Percentiles rank a stretch among this genome's conserved stretches.
phyloP scores from a whole-genome alignment of 2,329 filamentous ascomycete genomes.

The Epichloe baconii region DNA sequence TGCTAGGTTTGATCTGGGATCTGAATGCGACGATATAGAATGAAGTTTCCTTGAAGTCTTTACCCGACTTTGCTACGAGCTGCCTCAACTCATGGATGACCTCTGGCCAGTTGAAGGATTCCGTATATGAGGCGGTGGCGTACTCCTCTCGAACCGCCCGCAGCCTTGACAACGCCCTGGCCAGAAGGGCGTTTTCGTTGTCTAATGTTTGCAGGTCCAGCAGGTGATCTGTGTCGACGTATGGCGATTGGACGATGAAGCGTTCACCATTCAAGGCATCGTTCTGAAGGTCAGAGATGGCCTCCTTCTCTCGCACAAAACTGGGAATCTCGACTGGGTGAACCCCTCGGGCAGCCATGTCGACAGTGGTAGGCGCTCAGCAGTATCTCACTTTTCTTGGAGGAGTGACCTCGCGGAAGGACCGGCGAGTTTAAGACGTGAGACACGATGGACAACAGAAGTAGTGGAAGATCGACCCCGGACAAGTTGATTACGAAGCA shows the following conservation, averaged over 20 bases:
- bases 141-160: slow-evolving; percentile 54
- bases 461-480: neutral
- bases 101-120: slow-evolving; percentile 64
- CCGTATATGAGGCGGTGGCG: slow-evolving; percentile 58
- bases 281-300: slow-evolving; percentile 15
- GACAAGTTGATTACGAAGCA: neutral
- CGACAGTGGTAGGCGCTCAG: neutral
- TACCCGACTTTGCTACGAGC: slow-evolving; percentile 32
- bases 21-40: slow-evolving; percentile 84
- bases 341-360: slow-evolving; percentile 17
- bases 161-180: slow-evolving; percentile 55
- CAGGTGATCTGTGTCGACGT: slow-evolving; percentile 56
- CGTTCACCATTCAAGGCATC: slow-evolving; percentile 11
- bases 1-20: slow-evolving; percentile 54
- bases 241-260: slow-evolving; percentile 58
- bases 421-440: neutral
- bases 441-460: neutral
- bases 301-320: slow-evolving; percentile 13
- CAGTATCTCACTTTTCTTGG: neutral
- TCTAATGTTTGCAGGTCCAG: slow-evolving; percentile 59
- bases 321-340: slow-evolving; percentile 13
- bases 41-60: slow-evolving; percentile 43
- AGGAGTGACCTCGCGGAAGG: neutral
- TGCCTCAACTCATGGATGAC: slow-evolving; percentile 45
- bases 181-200: slow-evolving; percentile 52